Base-by-base conservation (phyloP, 495 filamentous ascomycete species). In the Clohesyomyces aquaticus region DNA sequence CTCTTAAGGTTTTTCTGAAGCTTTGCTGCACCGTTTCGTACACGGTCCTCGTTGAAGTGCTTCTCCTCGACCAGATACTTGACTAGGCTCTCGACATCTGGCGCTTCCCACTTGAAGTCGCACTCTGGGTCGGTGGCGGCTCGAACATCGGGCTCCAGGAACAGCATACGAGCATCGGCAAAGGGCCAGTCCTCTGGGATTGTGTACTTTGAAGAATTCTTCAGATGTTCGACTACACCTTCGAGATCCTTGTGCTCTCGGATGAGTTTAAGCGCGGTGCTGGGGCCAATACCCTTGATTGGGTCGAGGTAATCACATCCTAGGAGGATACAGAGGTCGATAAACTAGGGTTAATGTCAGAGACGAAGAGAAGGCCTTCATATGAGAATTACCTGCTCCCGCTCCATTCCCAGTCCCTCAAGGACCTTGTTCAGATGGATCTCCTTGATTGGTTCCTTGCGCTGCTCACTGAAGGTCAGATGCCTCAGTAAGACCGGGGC, bases 231-330 rank as follows among this genome's bases (percentile, higher is more conserved):
- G 35, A 96, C 82, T 11, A 98, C 90, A 41, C 88, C 88, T 68
- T 98, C 94, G 35, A 99, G 85, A 10, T 82, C 87, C 18, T 88
- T 88, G 74, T 96, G 84, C 67, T 98, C 92, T 50, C 89, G 89
- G 69, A 99, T 98, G 46, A 99, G 77, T 70, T 93, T 94, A 32
- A 97, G 81, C 1, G 95, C 94, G 0, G 93, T 97, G 61, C 81
- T 86, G 12, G 94, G 92, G 12, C 95, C 94, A 55, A 99, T 80
- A 69, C 96, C 96, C 55, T 93, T 93, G 63, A 99, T 89, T 0
- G 95, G 91, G 61, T 99, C 95, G 68, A 97, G 82, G 72, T 99
- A 99, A 70, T 99, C 94, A 77, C 94, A 99, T 68, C 94, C 94
- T 21, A 99, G 88, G 19, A 99, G 87, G 66, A 99, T 98, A 72